These are phyloP conservation scores for Coemansia sp. DNA, from an alignment of 192 early-diverging fungal species.

Conservation along the genomic window DNA sequence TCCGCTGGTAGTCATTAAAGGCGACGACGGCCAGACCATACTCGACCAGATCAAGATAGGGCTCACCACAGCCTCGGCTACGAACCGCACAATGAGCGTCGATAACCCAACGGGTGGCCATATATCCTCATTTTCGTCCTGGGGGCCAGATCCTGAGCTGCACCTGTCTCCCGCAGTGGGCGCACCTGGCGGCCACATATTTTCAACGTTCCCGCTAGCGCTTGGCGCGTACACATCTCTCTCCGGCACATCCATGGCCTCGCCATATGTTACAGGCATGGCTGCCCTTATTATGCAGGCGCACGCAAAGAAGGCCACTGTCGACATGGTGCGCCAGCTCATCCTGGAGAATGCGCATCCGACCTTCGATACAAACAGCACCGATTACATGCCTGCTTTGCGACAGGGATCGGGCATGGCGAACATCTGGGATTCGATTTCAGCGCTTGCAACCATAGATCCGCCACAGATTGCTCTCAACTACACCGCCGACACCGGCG, in stretches of 20 bases:
- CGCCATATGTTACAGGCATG: slow-evolving; percentile 58
- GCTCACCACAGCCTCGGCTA: slow-evolving; percentile 49
- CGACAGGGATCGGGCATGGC: slow-evolving; percentile 51
- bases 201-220: slow-evolving; percentile 59
- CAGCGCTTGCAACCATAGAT: slow-evolving; percentile 31
- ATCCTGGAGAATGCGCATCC: slow-evolving; percentile 50
- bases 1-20: slow-evolving; percentile 58
- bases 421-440: slow-evolving; percentile 40
- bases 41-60: slow-evolving; percentile 46
- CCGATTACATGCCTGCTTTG: slow-evolving; percentile 35
- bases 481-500: slow-evolving; percentile 24
- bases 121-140: slow-evolving; percentile 70
- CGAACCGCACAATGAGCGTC: slow-evolving; percentile 47
- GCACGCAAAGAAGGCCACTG: slow-evolving; percentile 22
- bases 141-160: slow-evolving; percentile 71
- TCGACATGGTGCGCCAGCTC: slow-evolving; percentile 36
- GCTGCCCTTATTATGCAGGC: slow-evolving; percentile 50
- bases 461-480: slow-evolving; percentile 50
- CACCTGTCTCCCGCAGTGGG: slow-evolving; percentile 63
- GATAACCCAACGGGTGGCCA: slow-evolving; percentile 57
- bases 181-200: slow-evolving; percentile 65
- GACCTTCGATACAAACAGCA: slow-evolving; percentile 32
- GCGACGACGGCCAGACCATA: slow-evolving; percentile 55
- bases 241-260: slow-evolving; percentile 70
- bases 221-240: slow-evolving; percentile 57